Evolutionary conservation across 139 green algal genomes (phyloP), one percentile per base, ranked within the genome.

Genomic region (Chlorella sp.): DNA sequence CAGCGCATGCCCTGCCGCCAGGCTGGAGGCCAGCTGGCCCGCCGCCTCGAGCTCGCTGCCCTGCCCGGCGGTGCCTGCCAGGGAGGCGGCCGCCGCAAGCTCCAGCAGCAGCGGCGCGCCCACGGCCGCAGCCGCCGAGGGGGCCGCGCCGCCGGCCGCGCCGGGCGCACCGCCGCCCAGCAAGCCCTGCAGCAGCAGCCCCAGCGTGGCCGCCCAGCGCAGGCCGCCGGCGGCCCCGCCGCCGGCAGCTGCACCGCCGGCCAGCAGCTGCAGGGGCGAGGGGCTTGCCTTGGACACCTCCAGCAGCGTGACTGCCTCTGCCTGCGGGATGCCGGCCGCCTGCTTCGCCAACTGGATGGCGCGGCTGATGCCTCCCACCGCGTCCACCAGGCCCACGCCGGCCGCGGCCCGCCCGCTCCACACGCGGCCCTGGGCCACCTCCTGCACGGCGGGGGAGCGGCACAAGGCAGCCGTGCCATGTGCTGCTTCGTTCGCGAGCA

Each of bases 271-370:
- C 68, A 75, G 51, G 0, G 68, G 68, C 27, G 68, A 75, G 38
- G 51, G 48, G 63, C 43, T 68, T 53, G 76, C 76, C 42, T 70
- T 69, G 56, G 86, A 88, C 19, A 95, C 48, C 71, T 95, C 90
- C 55, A 87, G 1, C 25, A 93, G 41, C 0, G 68, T 74, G 25
- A 91, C 79, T 45, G 61, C 43, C 70, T 91, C 84, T 3, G 79
- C 77, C 31, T 48, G 2, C 76, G 46, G 36, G 55, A 95, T 83
- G 36, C 76, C 87, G 23, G 94, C 93, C 25, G 83, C 78, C 66
- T 91, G 72, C 79, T 95, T 95, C 29, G 90, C 94, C 55, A 98
- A 71, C 5, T 79, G 79, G 8, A 98, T 40, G 3, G 95, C 94
- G 25, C 77, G 61, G 29, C 67, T 33, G 31, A 98, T 61, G 38